Evolutionary conservation across 176 grass and related monocot genomes (phyloP).

Genomic region (Musa itinerans): DNA sequence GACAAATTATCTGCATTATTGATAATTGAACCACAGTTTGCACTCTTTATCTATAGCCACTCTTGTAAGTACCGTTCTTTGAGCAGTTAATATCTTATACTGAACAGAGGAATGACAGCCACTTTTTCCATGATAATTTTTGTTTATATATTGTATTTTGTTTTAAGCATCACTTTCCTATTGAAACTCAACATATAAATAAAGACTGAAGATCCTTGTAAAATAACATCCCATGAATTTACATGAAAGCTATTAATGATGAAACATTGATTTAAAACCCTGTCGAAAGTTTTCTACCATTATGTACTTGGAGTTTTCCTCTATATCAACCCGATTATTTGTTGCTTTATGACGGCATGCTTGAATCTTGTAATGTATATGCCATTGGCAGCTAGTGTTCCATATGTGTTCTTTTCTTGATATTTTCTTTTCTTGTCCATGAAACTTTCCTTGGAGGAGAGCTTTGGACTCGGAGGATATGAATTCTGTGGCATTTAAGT

Average conservation of each 20-base stretch:
- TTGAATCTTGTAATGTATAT: background rate
- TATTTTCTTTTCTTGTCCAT: background rate
- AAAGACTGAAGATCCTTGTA: background rate
- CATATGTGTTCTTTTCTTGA: background rate
- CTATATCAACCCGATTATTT: background rate
- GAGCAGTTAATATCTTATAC: background rate
- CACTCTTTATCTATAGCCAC: too few relatives aligned
- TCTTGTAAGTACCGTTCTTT: background rate
- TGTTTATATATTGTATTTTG: background rate
- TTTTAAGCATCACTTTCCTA: background rate
- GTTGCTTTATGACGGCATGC: background rate
- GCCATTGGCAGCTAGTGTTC: background rate
- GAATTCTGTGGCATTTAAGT: conserved; percentile 44
- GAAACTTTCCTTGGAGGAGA: conserved; percentile 48
- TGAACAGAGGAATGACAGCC: background rate
- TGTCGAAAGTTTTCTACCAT: background rate
- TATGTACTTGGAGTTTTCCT: background rate
- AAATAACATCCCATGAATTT: background rate
- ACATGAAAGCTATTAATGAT: background rate
- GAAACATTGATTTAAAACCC: background rate
- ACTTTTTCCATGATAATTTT: background rate
- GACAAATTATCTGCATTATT: too few relatives aligned
- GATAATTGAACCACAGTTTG: too few relatives aligned
- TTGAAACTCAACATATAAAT: background rate
- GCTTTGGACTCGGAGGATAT: conserved; percentile 4